Conservation (phyloP, 305 asterid genomes). For the Fraxinus ornus region DNA sequence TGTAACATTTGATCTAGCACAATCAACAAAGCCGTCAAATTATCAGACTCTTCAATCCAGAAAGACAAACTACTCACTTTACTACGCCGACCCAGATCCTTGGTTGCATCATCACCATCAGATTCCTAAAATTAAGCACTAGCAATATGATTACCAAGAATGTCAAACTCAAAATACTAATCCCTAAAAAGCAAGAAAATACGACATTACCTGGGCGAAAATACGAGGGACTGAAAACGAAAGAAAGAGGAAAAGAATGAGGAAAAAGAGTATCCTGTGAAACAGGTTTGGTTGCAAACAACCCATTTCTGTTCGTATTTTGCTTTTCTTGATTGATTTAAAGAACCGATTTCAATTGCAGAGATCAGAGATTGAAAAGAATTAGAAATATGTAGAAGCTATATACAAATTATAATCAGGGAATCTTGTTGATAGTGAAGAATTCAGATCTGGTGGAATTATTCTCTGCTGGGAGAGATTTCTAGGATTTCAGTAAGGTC, state of each 20-base stretch:
- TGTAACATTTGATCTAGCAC: not conserved
- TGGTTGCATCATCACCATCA: slow-evolving; percentile 40
- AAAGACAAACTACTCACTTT: slow-evolving; percentile 49
- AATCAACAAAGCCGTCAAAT: not conserved
- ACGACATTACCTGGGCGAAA: slow-evolving; percentile 46
- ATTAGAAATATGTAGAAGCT: not conserved
- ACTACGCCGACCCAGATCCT: slow-evolving; percentile 82
- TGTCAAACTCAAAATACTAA: slow-evolving; percentile 15
- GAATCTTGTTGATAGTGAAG: not conserved
- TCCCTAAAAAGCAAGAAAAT: not conserved
- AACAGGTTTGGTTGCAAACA: slow-evolving; percentile 28
- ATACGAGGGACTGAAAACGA: slow-evolving; percentile 29
- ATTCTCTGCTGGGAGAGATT: slow-evolving; percentile 25
- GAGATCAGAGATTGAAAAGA: slow-evolving; percentile 3
- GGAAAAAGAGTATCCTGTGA: slow-evolving; percentile 16
- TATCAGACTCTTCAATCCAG: slow-evolving; percentile 1
- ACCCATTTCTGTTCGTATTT: slow-evolving; percentile 22
- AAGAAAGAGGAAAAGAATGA: slow-evolving; percentile 35
- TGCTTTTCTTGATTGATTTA: slow-evolving; percentile 12
- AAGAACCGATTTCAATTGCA: not conserved
- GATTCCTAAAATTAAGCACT: slow-evolving; percentile 34
- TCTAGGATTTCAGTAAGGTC: slow-evolving; percentile 23
- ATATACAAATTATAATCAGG: not conserved
- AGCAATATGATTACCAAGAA: slow-evolving; percentile 13
- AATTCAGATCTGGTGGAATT: slow-evolving; percentile 2